Evolutionary conservation across 2,329 filamentous ascomycete genomes (phyloP), one percentile per base, ranked within the genome.

Genomic region (Pseudogymnoascus sp.): DNA sequence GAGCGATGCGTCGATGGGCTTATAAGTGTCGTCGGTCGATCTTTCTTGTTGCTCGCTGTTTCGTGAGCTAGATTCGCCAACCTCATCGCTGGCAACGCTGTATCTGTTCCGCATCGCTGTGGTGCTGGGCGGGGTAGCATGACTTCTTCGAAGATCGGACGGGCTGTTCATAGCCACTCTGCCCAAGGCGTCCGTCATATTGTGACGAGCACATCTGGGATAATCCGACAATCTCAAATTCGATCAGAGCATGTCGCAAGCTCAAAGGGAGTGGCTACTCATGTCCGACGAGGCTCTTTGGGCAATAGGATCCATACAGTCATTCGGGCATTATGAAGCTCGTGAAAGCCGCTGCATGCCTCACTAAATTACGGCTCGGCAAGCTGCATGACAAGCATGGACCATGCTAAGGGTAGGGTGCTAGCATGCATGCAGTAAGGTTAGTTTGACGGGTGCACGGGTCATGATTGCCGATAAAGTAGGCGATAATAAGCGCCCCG

Each of bases 131-230:
- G 44, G 26, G 44, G 44, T 54, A 54, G 44, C 44, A 54, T 54
- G 44, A 29, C n/a, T 54, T 33, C 44, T 54, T 54, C 44, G 44
- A 54, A 29, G 44, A 33, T 54, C 44, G n/a, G 44, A 54, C 44
- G 44, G 44, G 44, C n/a, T 54, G 44, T 26, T 54, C 44, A 54
- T 54, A 54, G 44, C 44, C 44, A 33, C 44, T 54, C 44, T 26
- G 26, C 44, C 44, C 44, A 54, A 54, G 26, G 44, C 44, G 26
- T 54, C 44, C 17, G 44, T 54, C 44, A 54, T 54, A 15, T 54
- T 54, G 44, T 33, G 44, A 31, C 44, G 26, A 54, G 44, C 44
- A 33, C 44, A 54, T 54, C n/a, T 54, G 44, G 44, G 44, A 17
- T 54, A 31, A 17, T 4, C 7, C 33, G 44, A 10, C 44, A 29